phyloP scores from a whole-genome alignment of 2,329 filamentous ascomycete species.

The Xylaria arbuscula region DNA sequence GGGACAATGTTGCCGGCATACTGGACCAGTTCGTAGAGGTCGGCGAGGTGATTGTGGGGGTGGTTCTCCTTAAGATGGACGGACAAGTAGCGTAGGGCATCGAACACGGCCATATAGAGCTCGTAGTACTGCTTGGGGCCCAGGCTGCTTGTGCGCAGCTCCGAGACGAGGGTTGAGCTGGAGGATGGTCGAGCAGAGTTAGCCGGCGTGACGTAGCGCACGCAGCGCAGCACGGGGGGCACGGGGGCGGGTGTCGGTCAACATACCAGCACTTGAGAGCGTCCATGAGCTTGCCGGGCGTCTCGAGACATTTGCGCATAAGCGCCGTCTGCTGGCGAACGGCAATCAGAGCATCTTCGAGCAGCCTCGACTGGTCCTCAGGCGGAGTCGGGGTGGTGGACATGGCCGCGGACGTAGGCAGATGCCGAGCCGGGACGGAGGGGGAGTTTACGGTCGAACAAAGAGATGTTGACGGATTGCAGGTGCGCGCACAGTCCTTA shows the following conservation, averaged over 20 bases:
- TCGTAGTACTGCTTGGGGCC: slow-evolving; percentile 99
- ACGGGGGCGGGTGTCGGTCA: not conserved
- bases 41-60: slow-evolving; percentile 96
- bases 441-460: not conserved
- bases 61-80: slow-evolving; percentile 97
- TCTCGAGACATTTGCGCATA: slow-evolving; percentile 98
- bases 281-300: slow-evolving; percentile 98
- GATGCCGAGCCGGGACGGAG: slow-evolving; percentile 15
- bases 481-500: slow-evolving; percentile 32
- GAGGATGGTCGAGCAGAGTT: slow-evolving; percentile 37
- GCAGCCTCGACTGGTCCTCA: slow-evolving; percentile 88
- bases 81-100: slow-evolving; percentile 94
- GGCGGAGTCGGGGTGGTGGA: slow-evolving; percentile 69
- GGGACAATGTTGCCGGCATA: slow-evolving; percentile 99
- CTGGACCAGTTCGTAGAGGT: slow-evolving; percentile 96
- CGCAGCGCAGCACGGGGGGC: slow-evolving; percentile 9
- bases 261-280: slow-evolving; percentile 98
- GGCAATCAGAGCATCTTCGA: slow-evolving; percentile 95
- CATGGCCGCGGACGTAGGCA: slow-evolving; percentile 44
- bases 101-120: slow-evolving; percentile 99
- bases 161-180: slow-evolving; percentile 97
- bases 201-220: slow-evolving; percentile 29
- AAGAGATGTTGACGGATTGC: slow-evolving; percentile 9
- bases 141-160: slow-evolving; percentile 94
- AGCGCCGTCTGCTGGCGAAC: slow-evolving; percentile 96